Evolutionary conservation across 2,329 filamentous ascomycete species (phyloP), one percentile per base, ranked within the genome.

Genomic region (Pyricularia pennisetigena): DNA sequence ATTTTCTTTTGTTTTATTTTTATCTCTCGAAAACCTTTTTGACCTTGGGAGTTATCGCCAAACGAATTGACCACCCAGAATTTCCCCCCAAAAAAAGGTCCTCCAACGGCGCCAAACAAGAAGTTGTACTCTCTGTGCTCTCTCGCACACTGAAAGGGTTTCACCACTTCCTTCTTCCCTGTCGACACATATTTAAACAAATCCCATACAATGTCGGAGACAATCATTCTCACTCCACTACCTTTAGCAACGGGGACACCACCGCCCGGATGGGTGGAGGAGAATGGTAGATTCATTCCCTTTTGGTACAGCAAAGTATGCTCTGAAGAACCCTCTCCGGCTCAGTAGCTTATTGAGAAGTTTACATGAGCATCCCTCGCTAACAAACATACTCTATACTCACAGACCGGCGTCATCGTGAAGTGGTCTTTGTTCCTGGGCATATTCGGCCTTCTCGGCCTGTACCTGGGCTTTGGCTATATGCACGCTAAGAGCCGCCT

Each of bases 371-470:
- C 1, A 61, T n/a, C 10, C 1, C 61, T 3, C 41, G 62, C 67
- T 54, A 5, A 49, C 24, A 16, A 32, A 59, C 10, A 69, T 64
- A 7, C 5, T 28, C 20, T 23, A 41, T 16, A 2, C 23, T 14
- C n/a, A 35, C 23, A 90, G 87, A 84, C 82, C 49, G 89, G 87
- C 68, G 78, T 84, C 68, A 88, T 89, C 69, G 81, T 93, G 73
- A 91, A 92, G 78, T 94, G 90, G 86, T 82, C 84, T 64, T 79
- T 94, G 69, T 86, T 94, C 74, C 84, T 85, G 70, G 79, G 81
- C 70, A 75, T 94, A 71, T 80, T 91, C 72, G 69, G 83, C 68
- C 68, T 87, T 69, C 78, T 92, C 73, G 76, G 86, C 67, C 73
- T 82, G 61, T 92, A 88, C 82, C 81, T 93, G 73, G 72, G 91